Conservation (phyloP, 768 basidiomycete genomes). For the Termitomyces eurrhizus region DNA sequence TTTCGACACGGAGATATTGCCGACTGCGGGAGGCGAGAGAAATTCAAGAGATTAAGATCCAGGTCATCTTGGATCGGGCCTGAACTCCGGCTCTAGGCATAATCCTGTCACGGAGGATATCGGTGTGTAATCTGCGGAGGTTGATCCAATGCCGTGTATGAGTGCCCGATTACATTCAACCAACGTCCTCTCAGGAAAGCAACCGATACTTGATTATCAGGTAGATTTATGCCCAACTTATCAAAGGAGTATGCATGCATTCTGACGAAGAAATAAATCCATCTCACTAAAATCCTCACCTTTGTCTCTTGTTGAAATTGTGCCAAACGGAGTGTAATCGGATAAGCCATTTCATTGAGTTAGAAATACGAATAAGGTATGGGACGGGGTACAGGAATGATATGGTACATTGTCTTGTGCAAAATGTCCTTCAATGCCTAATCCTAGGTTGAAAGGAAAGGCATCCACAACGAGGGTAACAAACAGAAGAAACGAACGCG, state of each 20-base stretch:
- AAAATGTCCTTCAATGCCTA: conserved; percentile 3
- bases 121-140: background rate
- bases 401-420: conserved; percentile 9
- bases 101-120: background rate
- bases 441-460: background rate
- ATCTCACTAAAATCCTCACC: too few species aligned
- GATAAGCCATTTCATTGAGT: background rate
- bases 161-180: background rate
- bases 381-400: background rate
- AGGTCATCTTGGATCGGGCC: too few species aligned
- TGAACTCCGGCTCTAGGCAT: background rate
- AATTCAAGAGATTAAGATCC: too few species aligned
- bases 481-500: background rate
- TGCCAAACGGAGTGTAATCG: background rate
- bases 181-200: too few species aligned
- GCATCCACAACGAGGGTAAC: background rate
- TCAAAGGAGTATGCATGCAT: too few species aligned
- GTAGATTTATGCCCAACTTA: background rate
- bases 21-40: too few species aligned
- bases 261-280: background rate
- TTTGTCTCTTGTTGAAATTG: background rate
- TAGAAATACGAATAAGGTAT: conserved; percentile 2
- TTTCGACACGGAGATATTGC: too few species aligned
- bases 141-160: background rate
- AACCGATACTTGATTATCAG: too few species aligned